Evolutionary conservation across 1,284 basidiomycete species (phyloP).

Genomic region (Austroboletus novae-zelandiae): DNA sequence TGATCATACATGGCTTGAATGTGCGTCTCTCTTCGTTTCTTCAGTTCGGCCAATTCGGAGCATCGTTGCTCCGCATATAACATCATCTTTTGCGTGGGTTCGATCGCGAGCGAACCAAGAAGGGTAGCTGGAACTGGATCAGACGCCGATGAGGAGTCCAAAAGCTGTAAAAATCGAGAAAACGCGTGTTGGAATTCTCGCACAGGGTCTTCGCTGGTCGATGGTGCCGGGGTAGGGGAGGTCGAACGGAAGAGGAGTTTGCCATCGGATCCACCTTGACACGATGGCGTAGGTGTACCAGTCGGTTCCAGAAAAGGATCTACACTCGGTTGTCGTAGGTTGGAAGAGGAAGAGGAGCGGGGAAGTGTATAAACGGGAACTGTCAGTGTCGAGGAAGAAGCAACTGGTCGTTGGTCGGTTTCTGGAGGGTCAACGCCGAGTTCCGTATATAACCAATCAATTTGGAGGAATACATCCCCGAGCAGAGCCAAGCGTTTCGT

Average conservation of each 20-base stretch:
- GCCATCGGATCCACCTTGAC: conserved; percentile 32
- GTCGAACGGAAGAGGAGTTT: conserved; percentile 27
- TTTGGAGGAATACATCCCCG: conserved; percentile 62
- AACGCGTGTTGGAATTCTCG: conserved; percentile 58
- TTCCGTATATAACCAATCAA: conserved; percentile 79
- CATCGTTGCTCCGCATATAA: conserved; percentile 59
- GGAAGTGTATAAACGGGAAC: conserved; percentile 34
- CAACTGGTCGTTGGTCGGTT: conserved; percentile 37
- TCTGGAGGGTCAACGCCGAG: conserved; percentile 64
- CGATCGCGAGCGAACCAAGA: conserved; percentile 50
- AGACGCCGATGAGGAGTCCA: conserved; percentile 57
- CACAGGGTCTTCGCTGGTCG: conserved; percentile 14
- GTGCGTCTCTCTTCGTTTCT: conserved; percentile 64
- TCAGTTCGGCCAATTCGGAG: conserved; percentile 65
- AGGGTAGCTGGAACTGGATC: conserved; percentile 39
- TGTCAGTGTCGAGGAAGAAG: conserved; percentile 39
- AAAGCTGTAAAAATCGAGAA: conserved; percentile 54
- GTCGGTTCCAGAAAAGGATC: conserved; percentile 52
- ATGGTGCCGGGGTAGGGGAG: conserved; percentile 27
- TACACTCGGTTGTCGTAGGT: conserved; percentile 23
- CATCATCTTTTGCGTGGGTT: conserved; percentile 64
- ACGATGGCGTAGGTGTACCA: conserved; percentile 48
- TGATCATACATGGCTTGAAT: conserved; percentile 88
- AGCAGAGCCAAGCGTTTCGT: conserved; percentile 65
- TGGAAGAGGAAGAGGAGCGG: conserved; percentile 40